Evolutionary conservation across 2,329 filamentous ascomycete genomes (phyloP).

Genomic region (Aspergillus clavatus): DNA sequence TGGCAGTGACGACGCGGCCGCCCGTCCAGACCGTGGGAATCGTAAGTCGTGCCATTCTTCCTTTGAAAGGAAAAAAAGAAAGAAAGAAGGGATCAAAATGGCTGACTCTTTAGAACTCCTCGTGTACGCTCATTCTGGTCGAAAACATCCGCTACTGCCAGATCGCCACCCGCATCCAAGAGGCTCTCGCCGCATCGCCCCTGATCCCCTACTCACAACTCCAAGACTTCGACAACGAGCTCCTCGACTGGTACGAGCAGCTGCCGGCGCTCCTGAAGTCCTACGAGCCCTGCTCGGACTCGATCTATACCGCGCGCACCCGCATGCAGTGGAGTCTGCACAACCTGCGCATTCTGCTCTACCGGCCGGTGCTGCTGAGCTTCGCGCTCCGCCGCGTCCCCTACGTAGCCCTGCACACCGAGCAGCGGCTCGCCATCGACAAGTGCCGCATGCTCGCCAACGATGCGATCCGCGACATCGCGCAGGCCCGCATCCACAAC

Average conservation of each 20-base stretch:
- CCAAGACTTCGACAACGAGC: slow-evolving; percentile 58
- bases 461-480: slow-evolving; percentile 66
- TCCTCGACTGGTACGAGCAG: slow-evolving; percentile 65
- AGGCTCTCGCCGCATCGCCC: slow-evolving; percentile 63
- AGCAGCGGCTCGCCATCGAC: slow-evolving; percentile 62
- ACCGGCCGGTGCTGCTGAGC: slow-evolving; percentile 64
- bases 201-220: slow-evolving; percentile 60
- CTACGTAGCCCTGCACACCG: slow-evolving; percentile 46
- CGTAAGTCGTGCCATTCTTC: neutral
- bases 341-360: slow-evolving; percentile 68
- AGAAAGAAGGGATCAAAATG: no score
- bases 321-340: slow-evolving; percentile 78
- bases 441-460: slow-evolving; percentile 65
- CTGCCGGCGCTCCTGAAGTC: slow-evolving; percentile 61
- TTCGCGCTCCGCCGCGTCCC: slow-evolving; percentile 50
- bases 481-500: slow-evolving; percentile 61
- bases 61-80: slow-evolving; percentile 14
- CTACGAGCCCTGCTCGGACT: slow-evolving; percentile 61
- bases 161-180: slow-evolving; percentile 69
- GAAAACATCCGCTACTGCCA: slow-evolving; percentile 73
- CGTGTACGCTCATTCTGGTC: slow-evolving; percentile 60
- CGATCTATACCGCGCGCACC: slow-evolving; percentile 62
- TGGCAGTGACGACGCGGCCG: slow-evolving; percentile 57
- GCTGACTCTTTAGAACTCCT: no score
- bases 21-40: slow-evolving; percentile 35